phyloP scores from a whole-genome alignment of 73 alveolate genomes.

The Paramecium caudatum region DNA sequence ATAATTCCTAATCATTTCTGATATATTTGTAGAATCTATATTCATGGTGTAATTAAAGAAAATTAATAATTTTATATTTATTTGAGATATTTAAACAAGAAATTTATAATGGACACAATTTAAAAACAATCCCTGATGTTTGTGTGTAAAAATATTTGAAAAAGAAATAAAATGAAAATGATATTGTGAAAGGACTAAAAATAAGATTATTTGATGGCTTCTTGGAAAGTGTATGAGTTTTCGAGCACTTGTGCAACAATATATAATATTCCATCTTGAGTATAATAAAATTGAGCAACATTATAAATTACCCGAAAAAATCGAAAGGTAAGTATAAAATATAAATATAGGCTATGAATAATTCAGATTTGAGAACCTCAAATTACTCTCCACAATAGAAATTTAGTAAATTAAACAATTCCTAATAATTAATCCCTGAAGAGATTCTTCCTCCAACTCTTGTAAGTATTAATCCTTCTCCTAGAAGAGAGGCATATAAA shows the following conservation, averaged over 20 bases:
- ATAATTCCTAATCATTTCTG: slow-evolving; percentile 12
- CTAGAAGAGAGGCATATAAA: slow-evolving; percentile 13
- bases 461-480: not conserved
- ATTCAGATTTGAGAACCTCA: not conserved
- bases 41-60: not conserved
- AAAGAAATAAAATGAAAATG: not conserved
- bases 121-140: not conserved
- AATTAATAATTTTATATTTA: not conserved
- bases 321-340: slow-evolving; percentile 13
- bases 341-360: slow-evolving; percentile 20
- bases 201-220: not conserved
- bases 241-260: not conserved
- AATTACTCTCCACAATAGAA: slow-evolving; percentile 8
- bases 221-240: not conserved
- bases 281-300: not conserved
- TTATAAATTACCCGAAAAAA: not conserved
- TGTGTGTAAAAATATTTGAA: not conserved
- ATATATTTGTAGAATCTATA: slow-evolving; percentile 32
- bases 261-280: not conserved
- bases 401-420: slow-evolving; percentile 12
- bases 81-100: slow-evolving; percentile 26
- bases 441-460: slow-evolving; percentile 21
- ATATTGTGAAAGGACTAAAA: too few relatives aligned
- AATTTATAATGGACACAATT: not conserved
- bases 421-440: slow-evolving; percentile 37